phyloP scores from a whole-genome alignment of 345 rosid genomes.

The Brassica carinata region DNA sequence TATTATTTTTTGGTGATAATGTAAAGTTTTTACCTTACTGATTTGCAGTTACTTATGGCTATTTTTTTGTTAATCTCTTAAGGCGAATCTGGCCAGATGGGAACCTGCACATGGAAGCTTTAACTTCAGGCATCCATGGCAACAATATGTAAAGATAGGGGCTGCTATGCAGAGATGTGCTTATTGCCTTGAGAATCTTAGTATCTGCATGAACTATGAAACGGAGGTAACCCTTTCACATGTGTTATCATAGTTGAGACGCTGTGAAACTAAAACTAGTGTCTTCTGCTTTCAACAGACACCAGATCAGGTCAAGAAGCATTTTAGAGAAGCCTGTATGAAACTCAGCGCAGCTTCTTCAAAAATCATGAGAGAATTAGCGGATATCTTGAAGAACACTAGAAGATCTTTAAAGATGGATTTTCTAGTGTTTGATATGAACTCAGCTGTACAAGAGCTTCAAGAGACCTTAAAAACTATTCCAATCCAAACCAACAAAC shows the following conservation, averaged over 20 bases:
- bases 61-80: not conserved
- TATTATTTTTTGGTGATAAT: not conserved
- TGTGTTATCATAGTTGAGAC: not conserved
- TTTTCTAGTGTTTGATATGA: constrained; percentile 54
- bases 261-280: constrained; percentile 25
- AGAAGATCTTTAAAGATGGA: constrained; percentile 52
- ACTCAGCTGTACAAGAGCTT: constrained; percentile 56
- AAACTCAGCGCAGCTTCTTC: constrained; percentile 47
- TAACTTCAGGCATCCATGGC: constrained; percentile 79
- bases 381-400: constrained; percentile 46
- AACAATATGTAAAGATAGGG: constrained; percentile 68
- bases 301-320: constrained; percentile 48
- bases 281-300: constrained; percentile 45
- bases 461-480: constrained; percentile 53
- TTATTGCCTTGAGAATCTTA: constrained; percentile 61
- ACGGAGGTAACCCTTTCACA: constrained; percentile 43
- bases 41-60: not conserved
- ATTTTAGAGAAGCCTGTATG: constrained; percentile 47
- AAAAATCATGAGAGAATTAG: constrained; percentile 54
- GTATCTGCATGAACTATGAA: constrained; percentile 48
- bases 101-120: constrained; percentile 81
- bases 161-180: constrained; percentile 64
- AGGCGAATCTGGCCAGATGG: constrained; percentile 79
- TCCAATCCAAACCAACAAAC: constrained; percentile 34
- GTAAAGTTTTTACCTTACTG: not conserved